phyloP scores from a whole-genome alignment of 2,329 filamentous ascomycete genomes.

The Neopestalotiopsis rosae region DNA sequence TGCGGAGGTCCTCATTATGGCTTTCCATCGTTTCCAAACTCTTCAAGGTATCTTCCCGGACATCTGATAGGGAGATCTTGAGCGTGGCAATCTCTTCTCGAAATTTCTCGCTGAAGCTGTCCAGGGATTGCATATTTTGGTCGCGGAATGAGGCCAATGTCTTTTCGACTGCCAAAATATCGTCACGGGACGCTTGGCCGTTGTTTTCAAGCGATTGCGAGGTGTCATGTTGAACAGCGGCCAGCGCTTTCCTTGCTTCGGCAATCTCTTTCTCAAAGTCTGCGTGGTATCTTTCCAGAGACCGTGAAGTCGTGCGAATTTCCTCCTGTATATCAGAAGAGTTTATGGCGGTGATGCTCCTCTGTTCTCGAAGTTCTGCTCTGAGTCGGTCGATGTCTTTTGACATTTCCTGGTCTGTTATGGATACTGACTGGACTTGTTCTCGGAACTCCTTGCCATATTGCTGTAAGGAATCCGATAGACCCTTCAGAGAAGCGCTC shows the following conservation, averaged over 20 bases:
- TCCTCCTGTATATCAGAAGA: neutral
- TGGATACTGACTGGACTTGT: neutral
- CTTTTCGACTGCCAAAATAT: neutral
- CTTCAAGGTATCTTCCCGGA: neutral
- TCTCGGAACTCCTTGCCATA: neutral
- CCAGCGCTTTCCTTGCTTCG: neutral
- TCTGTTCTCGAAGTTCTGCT: neutral
- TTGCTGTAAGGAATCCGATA: neutral
- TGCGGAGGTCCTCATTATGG: neutral
- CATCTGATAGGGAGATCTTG: neutral
- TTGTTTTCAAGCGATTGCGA: neutral
- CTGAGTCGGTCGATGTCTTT: neutral
- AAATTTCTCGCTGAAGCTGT: neutral
- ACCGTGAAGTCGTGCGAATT: neutral
- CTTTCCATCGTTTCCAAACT: neutral
- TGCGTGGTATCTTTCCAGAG: neutral
- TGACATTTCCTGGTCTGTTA: neutral
- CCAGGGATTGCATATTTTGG: neutral
- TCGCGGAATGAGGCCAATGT: neutral
- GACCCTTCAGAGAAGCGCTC: neutral
- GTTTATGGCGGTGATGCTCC: neutral
- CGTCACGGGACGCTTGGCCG: neutral
- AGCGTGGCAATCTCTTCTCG: neutral
- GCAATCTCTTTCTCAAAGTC: neutral
- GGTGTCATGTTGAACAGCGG: neutral